Conservation (phyloP, 306 rosid genomes). For the Datisca glomerata region DNA sequence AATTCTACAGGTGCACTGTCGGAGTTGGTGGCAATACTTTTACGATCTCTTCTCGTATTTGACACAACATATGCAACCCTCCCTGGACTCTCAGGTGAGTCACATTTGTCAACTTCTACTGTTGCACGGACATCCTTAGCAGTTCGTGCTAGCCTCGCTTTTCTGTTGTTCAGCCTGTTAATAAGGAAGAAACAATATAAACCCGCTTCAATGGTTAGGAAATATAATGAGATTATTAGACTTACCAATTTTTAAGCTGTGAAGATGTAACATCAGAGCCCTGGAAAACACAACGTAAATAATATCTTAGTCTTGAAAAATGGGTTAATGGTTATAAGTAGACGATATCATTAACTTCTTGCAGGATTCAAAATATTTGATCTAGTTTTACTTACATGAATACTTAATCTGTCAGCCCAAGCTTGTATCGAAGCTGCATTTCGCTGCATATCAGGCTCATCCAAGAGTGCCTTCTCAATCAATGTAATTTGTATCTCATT, state of each 20-base stretch:
- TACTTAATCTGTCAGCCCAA: constrained; percentile 78
- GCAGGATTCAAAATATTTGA: constrained; percentile 9
- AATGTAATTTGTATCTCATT: constrained; percentile 55
- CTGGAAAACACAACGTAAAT: constrained; percentile 38
- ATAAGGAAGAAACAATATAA: constrained; percentile 6
- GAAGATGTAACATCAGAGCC: constrained; percentile 84
- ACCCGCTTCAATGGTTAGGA: not conserved
- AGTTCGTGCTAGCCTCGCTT: constrained; percentile 84
- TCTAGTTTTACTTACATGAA: constrained; percentile 43
- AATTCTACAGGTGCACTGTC: constrained; percentile 27
- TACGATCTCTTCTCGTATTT: constrained; percentile 34
- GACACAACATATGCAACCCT: constrained; percentile 22
- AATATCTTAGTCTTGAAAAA: constrained; percentile 21
- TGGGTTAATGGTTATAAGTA: constrained; percentile 1
- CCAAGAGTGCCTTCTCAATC: constrained; percentile 67
- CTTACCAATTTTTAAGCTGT: constrained; percentile 92
- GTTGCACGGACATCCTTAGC: constrained; percentile 51
- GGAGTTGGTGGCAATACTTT: constrained; percentile 15
- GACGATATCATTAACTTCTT: constrained; percentile 5
- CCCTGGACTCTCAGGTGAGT: constrained; percentile 39
- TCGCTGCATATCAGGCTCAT: constrained; percentile 95
- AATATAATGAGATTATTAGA: not conserved
- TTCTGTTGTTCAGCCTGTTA: constrained; percentile 86
- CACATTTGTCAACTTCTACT: constrained; percentile 33
- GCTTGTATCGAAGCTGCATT: constrained; percentile 51